These are phyloP conservation scores for Aureobasidium sp. DNA, from an alignment of 2,329 filamentous ascomycete species.

Conservation along the genomic window DNA sequence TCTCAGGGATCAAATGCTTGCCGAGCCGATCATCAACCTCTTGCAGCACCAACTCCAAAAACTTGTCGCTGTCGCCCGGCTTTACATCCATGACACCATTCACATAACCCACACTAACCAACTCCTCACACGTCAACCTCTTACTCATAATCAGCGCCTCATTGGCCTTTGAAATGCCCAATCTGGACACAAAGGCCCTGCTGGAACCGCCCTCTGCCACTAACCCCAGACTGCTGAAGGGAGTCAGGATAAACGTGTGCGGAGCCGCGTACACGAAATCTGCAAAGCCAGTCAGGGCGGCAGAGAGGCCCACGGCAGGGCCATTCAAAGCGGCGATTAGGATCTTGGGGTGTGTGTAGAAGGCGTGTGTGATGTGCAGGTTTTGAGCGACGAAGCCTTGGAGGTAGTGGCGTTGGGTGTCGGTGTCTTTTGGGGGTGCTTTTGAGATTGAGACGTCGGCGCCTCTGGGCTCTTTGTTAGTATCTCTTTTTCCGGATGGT, in stretches of 20 bases:
- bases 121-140: constrained; percentile 63
- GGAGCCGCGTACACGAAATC: constrained; percentile 91
- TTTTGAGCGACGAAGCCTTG: constrained; percentile 74
- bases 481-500: not conserved
- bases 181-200: constrained; percentile 67
- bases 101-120: constrained; percentile 72
- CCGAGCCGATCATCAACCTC: constrained; percentile 81
- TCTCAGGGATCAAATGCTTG: constrained; percentile 70
- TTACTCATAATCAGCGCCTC: constrained; percentile 91
- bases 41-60: constrained; percentile 61
- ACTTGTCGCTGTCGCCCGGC: constrained; percentile 57
- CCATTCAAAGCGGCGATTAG: constrained; percentile 88
- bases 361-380: constrained; percentile 80
- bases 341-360: constrained; percentile 91
- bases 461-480: constrained; percentile 47
- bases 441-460: constrained; percentile 64
- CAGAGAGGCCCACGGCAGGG: constrained; percentile 80
- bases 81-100: constrained; percentile 69
- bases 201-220: constrained; percentile 83
- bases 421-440: constrained; percentile 33
- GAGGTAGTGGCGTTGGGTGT: constrained; percentile 54
- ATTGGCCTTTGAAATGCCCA: constrained; percentile 77
- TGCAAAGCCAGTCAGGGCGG: constrained; percentile 72
- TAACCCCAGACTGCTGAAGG: constrained; percentile 82
- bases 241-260: constrained; percentile 77